Percentiles rank a stretch among this genome's conserved stretches.
Conservation (phyloP, 495 filamentous ascomycete genomes). For the Trichocladium uniseriatum region DNA sequence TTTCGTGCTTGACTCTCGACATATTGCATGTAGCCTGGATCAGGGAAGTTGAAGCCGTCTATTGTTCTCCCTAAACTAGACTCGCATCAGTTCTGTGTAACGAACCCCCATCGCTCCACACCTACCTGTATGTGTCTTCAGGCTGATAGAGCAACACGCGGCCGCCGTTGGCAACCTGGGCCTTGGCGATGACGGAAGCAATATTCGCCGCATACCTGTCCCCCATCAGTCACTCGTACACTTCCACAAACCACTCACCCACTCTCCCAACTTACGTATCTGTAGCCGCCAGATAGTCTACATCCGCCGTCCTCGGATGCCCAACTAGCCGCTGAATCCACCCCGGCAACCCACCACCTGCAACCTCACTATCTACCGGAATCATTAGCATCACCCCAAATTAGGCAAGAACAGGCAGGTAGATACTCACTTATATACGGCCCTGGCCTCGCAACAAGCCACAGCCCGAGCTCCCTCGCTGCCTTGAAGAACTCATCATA, state of each 20-base stretch:
- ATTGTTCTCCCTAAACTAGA: background rate
- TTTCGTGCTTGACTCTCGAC: constrained; percentile 58
- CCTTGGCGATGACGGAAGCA: constrained; percentile 55
- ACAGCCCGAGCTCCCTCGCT: constrained; percentile 59
- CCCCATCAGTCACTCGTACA: background rate
- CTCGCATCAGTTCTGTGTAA: no score
- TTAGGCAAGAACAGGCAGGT: background rate
- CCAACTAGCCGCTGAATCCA: constrained; percentile 53
- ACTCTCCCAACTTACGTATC: constrained; percentile 35
- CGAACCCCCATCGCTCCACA: no score
- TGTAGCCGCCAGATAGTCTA: constrained; percentile 56
- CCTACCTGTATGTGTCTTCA: constrained; percentile 61
- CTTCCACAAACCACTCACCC: no score
- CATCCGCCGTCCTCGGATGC: constrained; percentile 48
- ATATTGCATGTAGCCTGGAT: constrained; percentile 58
- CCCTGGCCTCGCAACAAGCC: constrained; percentile 62
- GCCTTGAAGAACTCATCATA: constrained; percentile 65
- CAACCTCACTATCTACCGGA: constrained; percentile 59
- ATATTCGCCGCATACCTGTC: constrained; percentile 42
- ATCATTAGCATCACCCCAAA: no score
- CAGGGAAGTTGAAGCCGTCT: constrained; percentile 34
- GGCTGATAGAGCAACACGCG: constrained; percentile 70
- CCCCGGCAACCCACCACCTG: constrained; percentile 30
- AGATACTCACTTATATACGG: constrained; percentile 27
- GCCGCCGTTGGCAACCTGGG: constrained; percentile 71